Percentiles rank a stretch among this genome's conserved stretches.
These are phyloP conservation scores for Diaporthe vaccinii DNA, from an alignment of 2,329 filamentous ascomycete species.

Conservation along the genomic window DNA sequence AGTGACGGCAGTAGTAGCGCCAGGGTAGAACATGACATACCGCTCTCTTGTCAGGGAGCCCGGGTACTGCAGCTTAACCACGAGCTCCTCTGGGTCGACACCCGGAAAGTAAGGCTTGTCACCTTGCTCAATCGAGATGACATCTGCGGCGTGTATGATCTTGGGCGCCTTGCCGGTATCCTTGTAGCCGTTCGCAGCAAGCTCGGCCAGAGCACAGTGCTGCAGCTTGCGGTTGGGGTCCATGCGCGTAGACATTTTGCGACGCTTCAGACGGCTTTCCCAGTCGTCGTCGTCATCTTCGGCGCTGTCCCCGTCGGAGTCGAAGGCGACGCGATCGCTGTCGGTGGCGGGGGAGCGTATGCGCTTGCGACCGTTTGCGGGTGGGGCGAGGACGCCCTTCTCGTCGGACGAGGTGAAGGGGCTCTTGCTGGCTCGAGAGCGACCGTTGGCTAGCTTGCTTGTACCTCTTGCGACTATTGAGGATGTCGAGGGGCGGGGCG, in stretches of 20 bases:
- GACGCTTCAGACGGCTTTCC: conserved; percentile 62
- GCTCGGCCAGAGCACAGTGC: conserved; percentile 51
- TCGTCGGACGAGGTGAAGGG: conserved; percentile 40
- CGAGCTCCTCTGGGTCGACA: conserved; percentile 65
- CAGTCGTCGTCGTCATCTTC: conserved; percentile 67
- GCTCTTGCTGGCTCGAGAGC: conserved; percentile 37
- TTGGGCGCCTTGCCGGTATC: conserved; percentile 57
- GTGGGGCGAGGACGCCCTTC: conserved; percentile 36
- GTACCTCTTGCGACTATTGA: conserved; percentile 28
- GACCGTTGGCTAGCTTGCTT: conserved; percentile 22
- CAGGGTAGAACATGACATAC: conserved; percentile 42
- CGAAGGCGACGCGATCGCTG: conserved; percentile 59
- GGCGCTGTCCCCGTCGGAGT: conserved; percentile 64
- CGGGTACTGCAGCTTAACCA: conserved; percentile 86
- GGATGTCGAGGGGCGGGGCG: conserved; percentile 27
- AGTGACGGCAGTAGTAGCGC: not conserved
- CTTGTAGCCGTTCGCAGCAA: conserved; percentile 32
- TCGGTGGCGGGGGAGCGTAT: conserved; percentile 61
- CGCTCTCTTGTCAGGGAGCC: conserved; percentile 61
- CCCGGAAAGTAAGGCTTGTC: conserved; percentile 63
- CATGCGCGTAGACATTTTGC: conserved; percentile 54
- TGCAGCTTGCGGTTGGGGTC: conserved; percentile 63
- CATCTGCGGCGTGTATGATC: conserved; percentile 71
- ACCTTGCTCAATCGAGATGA: conserved; percentile 65
- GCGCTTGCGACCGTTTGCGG: conserved; percentile 35